Base-by-base conservation (phyloP, 1,284 basidiomycete species). In the Papiliotrema flavescens region DNA sequence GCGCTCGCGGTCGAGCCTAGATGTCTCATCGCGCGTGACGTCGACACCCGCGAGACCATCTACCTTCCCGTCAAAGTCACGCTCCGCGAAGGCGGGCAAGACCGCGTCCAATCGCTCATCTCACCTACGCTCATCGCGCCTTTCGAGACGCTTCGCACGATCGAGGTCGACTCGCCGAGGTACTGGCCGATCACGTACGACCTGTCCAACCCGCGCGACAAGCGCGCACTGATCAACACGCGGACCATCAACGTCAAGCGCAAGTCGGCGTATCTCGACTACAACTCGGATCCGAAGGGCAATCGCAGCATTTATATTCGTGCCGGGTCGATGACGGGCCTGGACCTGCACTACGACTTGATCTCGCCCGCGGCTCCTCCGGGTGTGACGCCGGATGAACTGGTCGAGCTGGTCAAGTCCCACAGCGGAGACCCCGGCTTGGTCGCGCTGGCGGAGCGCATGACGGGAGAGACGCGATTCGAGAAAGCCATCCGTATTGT, bases 161-260 rank as follows among this genome's bases (percentile, higher is more conserved):
- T 98, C 59, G 81, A 86, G 48, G 85, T 93, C 37, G 92, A 95
- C 67, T 94, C 90, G 0, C 90, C 90, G 6, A 84, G 95, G 13
- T 98, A 98, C 75, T 97, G 92, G 89, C 88, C 91, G 0, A 88
- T 93, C 74, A 84, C 85, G 54, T 81, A 95, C 42, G 87, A 93
- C 65, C 82, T 90, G 23, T 80, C 83, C 41, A 79, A 84, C 48
- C 80, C 84, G 3, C 80, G 80, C n/a, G 87, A 93, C 70, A 82
- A 83, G 47, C 82, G 83, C 40, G 80, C 81, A 7, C 81, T 96
- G 32, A 76, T 94, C 34, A 81, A 80, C 41, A 87, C 82, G 54
- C 87, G 90, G 62, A 94, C 89, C 0, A 79, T 97, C 20, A 92
- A 84, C 62, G 94, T 98, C 54, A 95, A 98, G 75, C 86, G 94